Base-by-base conservation (phyloP, 2,329 filamentous ascomycete species). In the Sporothrix euskadiensis region DNA sequence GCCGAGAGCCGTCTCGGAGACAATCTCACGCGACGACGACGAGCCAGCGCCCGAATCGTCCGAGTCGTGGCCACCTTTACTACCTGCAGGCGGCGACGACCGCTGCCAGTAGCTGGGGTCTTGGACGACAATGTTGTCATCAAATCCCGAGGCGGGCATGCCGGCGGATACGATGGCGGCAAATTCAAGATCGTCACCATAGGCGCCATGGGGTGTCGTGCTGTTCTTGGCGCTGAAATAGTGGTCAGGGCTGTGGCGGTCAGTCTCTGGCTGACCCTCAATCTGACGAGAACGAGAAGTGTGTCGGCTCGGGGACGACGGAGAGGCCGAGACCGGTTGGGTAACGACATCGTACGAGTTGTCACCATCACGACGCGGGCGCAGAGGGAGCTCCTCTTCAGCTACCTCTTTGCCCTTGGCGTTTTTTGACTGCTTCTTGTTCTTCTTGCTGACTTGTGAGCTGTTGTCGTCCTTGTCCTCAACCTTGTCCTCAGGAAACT, bases 101-200 rank as follows among this genome's bases (percentile, higher is more conserved):
- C 91, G 88, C 69, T 85, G 86, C 76, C 88, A 88, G 78, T 90
- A 93, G 1, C 81, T 83, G 0, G 88, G 87, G 77, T 93, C 86
- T 63, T 92, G 84, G 49, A 91, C 90, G 63, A 93, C 89, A 73
- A 93, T 88, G 56, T 91, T 87, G 4, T 90, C 88, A 77, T 92
- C 87, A 75, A 94, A 93, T 0, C 91, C 91, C 63, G 89, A 88
- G n/a, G 89, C 87, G 78, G 90, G 83, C 68, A 92, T 84, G 1
- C 89, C 90, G 66, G 91, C 92, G 73, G 91, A 90, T 65, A 93
- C 81, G 3, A 88, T 89, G 39, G 91, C 91, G 8, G 90, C 88
- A 76, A 94, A 93, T 70, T 89, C 89, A 9, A 91, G 82, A 76
- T 93, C 91, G 73, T 90, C 87, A 1, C 83, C 87, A n/a, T 49